Evolutionary conservation across 2,329 filamentous ascomycete genomes (phyloP), one percentile per base, ranked within the genome.

Genomic region (Pseudodiploospora longispora): DNA sequence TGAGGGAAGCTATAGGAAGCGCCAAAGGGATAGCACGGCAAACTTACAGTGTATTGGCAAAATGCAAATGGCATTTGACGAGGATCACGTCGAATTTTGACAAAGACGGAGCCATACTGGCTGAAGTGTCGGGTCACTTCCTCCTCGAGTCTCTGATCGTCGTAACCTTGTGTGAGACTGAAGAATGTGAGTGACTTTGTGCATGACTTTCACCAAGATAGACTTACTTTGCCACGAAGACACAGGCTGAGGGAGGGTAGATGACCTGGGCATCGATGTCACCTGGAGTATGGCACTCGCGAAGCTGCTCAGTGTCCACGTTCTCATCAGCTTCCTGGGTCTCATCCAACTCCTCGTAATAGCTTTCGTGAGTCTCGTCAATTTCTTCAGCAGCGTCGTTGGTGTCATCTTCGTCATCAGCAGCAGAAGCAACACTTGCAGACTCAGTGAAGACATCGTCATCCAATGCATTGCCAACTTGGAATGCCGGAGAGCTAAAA

Each of bases 201-300:
- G 36, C 9, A 38, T 36, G 6, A n/a, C 5, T 29, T 27, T 6
- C 9, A 36, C 10, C 10, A 32, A n/a, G 35, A 39, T 19, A 9
- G 9, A 67, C 75, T 67, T 69, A 83, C 80, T 83, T 83, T 30
- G 80, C 80, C 33, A 82, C 78, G 52, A 83, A 83, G 32, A 83
- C 69, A 54, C 80, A 83, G 34, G 75, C 74, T 6, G 69, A 70
- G 0, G 76, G 67, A 0, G 76, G 71, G 42, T 75, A 77, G 32
- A 71, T 61, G 1, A 62, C 61, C 54, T 80, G 76, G 4, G 75
- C 71, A 52, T 78, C 73, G 3, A 70, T 58, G 30, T 42, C 50
- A 29, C 42, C 36, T 27, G 44, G 36, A 4, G 39, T 27, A 3
- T 44, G 28, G n/a, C 39, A 10, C 38, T 37, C 29, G 6, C 36